Percentiles rank a stretch among this genome's conserved stretches.
These are phyloP conservation scores for Vitis rupestris DNA, from an alignment of 164 flowering plant genomes.

Conservation along the genomic window DNA sequence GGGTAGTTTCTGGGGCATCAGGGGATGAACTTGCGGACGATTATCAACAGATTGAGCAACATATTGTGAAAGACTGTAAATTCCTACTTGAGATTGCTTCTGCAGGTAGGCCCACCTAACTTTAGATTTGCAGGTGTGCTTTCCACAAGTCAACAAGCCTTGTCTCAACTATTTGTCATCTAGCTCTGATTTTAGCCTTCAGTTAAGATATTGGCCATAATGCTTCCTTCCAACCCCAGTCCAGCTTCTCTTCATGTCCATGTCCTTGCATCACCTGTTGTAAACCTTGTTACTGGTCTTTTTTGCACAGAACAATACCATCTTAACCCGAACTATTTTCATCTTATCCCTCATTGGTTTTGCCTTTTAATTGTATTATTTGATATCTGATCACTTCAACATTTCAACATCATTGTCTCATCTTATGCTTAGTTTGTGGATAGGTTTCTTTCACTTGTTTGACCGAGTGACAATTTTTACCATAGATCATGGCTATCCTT, in stretches of 20 bases:
- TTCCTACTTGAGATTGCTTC: conserved; percentile 82
- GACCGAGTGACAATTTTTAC: too few species aligned
- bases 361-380: neutral
- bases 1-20: conserved; percentile 19
- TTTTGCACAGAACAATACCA: neutral
- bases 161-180: neutral
- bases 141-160: neutral
- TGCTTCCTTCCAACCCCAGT: neutral
- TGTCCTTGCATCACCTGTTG: neutral
- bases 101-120: conserved; percentile 39
- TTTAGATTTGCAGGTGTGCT: neutral
- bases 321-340: neutral
- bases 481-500: too few species aligned
- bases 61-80: conserved; percentile 68
- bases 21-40: conserved; percentile 80
- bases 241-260: neutral
- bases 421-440: too few species aligned
- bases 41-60: conserved; percentile 64
- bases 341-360: neutral
- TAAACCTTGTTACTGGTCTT: neutral
- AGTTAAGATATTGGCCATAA: neutral
- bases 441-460: too few species aligned
- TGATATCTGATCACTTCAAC: too few species aligned
- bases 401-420: too few species aligned
- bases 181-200: neutral